Conservation (phyloP, 176 grass and related monocot genomes). For the Bolboschoenus planiculmis region DNA sequence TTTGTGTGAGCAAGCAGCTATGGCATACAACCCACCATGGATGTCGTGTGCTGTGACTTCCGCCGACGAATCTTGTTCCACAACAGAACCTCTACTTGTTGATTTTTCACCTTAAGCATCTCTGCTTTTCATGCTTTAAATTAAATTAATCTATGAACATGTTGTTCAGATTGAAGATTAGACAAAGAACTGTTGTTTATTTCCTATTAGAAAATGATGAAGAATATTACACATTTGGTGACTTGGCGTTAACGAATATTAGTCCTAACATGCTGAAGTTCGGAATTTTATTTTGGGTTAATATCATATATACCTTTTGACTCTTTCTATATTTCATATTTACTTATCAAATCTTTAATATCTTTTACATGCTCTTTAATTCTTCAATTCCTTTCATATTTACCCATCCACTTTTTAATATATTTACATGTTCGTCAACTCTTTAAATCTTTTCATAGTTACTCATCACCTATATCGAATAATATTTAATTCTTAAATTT, state of each 20-base stretch:
- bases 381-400: no score
- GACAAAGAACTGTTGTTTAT: neutral
- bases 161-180: neutral
- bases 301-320: no score
- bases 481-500: no score
- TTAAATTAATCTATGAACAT: neutral
- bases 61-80: constrained; percentile 31
- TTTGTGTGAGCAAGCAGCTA: constrained; percentile 14
- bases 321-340: no score
- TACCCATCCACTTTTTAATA: no score
- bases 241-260: neutral
- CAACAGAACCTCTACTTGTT: constrained; percentile 43
- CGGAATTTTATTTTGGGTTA: no score
- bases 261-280: no score
- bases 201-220: neutral
- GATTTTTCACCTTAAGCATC: neutral
- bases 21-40: constrained; percentile 58
- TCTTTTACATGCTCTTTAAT: no score
- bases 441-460: no score
- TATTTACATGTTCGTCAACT: no score
- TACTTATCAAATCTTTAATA: no score
- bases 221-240: neutral
- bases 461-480: no score
- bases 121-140: neutral
- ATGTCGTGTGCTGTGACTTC: constrained; percentile 37